Percentiles rank a stretch among this genome's conserved stretches.
Evolutionary conservation across 2,329 filamentous ascomycete species (phyloP).

Genomic region (Boeremia exigua): DNA sequence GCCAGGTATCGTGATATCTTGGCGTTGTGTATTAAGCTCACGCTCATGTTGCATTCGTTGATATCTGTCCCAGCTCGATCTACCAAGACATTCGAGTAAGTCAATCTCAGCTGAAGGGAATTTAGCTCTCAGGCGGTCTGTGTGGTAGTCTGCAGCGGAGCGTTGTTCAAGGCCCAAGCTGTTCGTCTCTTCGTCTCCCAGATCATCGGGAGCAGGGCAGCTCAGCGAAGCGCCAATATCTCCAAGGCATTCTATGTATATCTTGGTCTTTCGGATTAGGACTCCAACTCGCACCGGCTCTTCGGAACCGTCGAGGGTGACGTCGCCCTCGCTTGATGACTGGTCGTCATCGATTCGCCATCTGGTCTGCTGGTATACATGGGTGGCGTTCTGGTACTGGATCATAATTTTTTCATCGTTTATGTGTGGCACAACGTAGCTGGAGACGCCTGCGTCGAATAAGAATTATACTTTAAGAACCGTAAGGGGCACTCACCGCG

Average conservation of each 20-base stretch:
- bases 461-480: neutral
- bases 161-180: slow-evolving; percentile 11
- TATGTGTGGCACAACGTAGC: neutral
- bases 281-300: neutral
- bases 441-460: neutral
- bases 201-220: neutral
- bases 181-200: slow-evolving; percentile 9
- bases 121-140: slow-evolving; percentile 21
- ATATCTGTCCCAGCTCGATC: slow-evolving; percentile 28
- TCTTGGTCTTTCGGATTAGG: neutral
- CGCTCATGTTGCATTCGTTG: slow-evolving; percentile 22
- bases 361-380: neutral
- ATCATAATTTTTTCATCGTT: neutral
- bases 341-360: neutral
- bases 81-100: slow-evolving; percentile 21
- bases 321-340: neutral
- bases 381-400: neutral
- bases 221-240: neutral
- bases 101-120: slow-evolving; percentile 19
- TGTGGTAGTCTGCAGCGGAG: slow-evolving; percentile 25
- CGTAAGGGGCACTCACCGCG: neutral
- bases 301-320: neutral
- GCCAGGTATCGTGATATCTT: neutral
- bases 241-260: neutral
- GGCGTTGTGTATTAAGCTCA: neutral